These are phyloP conservation scores for Ogataea trehalophila DNA, from an alignment of 805 yeast species.

Conservation along the genomic window DNA sequence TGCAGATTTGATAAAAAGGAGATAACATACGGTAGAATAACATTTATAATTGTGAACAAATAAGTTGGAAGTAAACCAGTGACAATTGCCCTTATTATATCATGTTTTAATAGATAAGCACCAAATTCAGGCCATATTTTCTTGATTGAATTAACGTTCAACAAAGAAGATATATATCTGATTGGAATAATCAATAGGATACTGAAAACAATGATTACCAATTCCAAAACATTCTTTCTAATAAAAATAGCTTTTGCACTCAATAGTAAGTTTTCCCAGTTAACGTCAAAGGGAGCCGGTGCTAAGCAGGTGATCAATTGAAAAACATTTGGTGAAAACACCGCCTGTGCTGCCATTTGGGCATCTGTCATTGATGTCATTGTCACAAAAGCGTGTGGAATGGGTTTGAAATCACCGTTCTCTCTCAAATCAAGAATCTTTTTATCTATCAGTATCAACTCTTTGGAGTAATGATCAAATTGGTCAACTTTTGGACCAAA, in stretches of 20 bases:
- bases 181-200: slow-evolving; percentile 51
- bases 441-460: slow-evolving; percentile 34
- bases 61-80: slow-evolving; percentile 62
- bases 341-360: slow-evolving; percentile 96
- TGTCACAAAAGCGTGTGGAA: slow-evolving; percentile 67
- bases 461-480: slow-evolving; percentile 31
- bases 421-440: slow-evolving; percentile 32
- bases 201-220: slow-evolving; percentile 43
- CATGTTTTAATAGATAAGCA: slow-evolving; percentile 43
- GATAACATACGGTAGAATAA: slow-evolving; percentile 51
- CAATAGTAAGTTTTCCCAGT: slow-evolving; percentile 61
- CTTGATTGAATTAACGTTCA: slow-evolving; percentile 50
- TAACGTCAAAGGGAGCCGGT: slow-evolving; percentile 93
- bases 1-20: slow-evolving; percentile 45
- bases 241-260: slow-evolving; percentile 35
- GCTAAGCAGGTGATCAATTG: slow-evolving; percentile 81
- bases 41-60: slow-evolving; percentile 50
- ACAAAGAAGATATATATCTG: slow-evolving; percentile 50
- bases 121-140: slow-evolving; percentile 59
- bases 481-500: slow-evolving; percentile 29
- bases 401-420: slow-evolving; percentile 35
- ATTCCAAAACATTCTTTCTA: slow-evolving; percentile 28
- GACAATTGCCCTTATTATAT: slow-evolving; percentile 48
- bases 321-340: slow-evolving; percentile 83
- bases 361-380: slow-evolving; percentile 94